These are phyloP conservation scores for Babesia bigemina DNA, from an alignment of 169 alveolate species.

Conservation along the genomic window DNA sequence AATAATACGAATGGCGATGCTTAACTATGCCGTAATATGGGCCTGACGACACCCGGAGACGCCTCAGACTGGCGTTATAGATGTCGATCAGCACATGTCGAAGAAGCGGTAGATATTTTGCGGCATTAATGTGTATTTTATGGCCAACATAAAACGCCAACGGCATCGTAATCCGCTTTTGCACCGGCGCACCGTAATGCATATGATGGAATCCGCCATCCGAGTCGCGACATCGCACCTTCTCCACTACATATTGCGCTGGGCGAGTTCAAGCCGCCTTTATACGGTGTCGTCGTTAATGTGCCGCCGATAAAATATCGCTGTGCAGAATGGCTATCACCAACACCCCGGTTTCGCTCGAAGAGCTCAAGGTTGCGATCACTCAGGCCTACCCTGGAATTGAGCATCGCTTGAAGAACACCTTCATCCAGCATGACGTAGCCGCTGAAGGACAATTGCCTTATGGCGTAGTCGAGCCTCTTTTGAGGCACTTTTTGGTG, in stretches of 20 bases:
- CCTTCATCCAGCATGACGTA: constrained; percentile 81
- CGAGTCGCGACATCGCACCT: background rate
- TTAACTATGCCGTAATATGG: no score
- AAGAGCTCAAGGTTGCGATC: constrained; percentile 45
- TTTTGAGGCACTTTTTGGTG: constrained; percentile 80
- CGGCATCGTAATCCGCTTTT: no score
- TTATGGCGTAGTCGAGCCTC: constrained; percentile 79
- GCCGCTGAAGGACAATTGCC: constrained; percentile 75
- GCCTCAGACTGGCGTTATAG: no score
- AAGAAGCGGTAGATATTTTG: no score
- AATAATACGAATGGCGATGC: no score
- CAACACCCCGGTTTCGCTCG: constrained; percentile 9
- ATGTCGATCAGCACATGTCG: no score
- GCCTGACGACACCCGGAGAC: no score
- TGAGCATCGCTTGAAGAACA: constrained; percentile 78
- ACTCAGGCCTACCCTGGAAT: constrained; percentile 77
- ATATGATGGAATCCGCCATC: constrained; percentile 21
- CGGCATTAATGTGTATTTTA: no score
- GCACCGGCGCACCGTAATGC: constrained; percentile 38
- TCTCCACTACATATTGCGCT: background rate
- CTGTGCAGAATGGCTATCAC: constrained; percentile 5
- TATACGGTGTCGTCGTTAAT: background rate
- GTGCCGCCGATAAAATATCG: background rate
- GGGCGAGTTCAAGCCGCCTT: background rate
- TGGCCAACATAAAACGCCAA: no score